Conservation (phyloP, 257 asterid species). For the Fraxinus americana region DNA sequence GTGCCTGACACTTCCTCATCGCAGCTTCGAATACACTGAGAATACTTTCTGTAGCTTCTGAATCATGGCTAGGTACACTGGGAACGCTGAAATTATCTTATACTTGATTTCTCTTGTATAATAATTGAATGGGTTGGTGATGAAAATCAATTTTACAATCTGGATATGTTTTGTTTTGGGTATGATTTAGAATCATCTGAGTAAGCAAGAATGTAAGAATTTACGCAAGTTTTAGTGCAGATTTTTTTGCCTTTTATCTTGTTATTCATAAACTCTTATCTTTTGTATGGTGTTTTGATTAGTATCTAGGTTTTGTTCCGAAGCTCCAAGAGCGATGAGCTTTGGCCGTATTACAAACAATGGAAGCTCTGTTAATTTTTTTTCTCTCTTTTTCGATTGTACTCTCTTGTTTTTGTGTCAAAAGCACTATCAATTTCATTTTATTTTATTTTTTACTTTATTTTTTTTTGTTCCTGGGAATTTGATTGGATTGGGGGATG, state of each 20-base stretch:
- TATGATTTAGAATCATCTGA: conserved; percentile 20
- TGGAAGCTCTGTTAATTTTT: neutral
- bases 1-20: neutral
- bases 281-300: neutral
- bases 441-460: too few species aligned
- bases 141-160: neutral
- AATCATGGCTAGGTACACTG: conserved; percentile 9
- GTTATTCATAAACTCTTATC: neutral
- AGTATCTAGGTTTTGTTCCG: neutral
- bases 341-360: neutral
- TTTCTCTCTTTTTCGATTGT: neutral
- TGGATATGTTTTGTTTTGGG: conserved; percentile 13
- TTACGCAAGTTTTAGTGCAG: neutral
- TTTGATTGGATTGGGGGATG: neutral
- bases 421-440: neutral
- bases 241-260: neutral
- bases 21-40: neutral
- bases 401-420: neutral
- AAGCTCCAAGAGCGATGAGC: neutral
- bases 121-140: neutral
- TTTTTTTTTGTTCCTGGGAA: neutral
- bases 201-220: conserved; percentile 11
- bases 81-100: neutral
- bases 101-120: neutral
- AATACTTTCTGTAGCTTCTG: neutral